Percentiles rank a stretch among this genome's conserved stretches.
Evolutionary conservation across 1,284 basidiomycete species (phyloP).

Genomic region (Leucoagaricus sp.): DNA sequence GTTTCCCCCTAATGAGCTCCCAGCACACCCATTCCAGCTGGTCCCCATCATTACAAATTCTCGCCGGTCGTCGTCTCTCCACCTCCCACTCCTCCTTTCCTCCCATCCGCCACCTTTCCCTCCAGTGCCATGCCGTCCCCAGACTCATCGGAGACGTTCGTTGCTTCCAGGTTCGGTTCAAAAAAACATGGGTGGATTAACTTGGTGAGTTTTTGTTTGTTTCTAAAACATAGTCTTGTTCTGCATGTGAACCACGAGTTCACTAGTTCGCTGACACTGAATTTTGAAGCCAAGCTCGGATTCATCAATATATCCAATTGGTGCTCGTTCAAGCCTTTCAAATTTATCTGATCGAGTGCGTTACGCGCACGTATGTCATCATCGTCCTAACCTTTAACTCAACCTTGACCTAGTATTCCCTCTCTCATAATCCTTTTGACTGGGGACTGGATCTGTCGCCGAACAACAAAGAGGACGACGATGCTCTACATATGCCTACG

Average conservation of each 20-base stretch:
- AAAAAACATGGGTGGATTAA: slow-evolving; percentile 22
- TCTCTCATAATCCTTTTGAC: slow-evolving; percentile 48
- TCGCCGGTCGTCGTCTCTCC: background rate
- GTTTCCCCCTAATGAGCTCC: slow-evolving; percentile 11
- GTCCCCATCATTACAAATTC: slow-evolving; percentile 8
- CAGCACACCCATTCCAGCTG: slow-evolving; percentile 8
- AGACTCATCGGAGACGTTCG: slow-evolving; percentile 1
- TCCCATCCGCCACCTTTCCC: background rate
- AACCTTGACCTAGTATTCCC: slow-evolving; percentile 51
- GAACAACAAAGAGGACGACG: slow-evolving; percentile 48
- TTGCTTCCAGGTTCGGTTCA: slow-evolving; percentile 3
- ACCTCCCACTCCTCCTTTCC: background rate
- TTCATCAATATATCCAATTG: slow-evolving; percentile 29
- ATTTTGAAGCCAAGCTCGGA: slow-evolving; percentile 25
- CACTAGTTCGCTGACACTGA: background rate
- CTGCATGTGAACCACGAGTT: too few relatives aligned
- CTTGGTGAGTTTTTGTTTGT: slow-evolving; percentile 18
- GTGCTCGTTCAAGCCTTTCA: slow-evolving; percentile 28
- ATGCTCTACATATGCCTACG: slow-evolving; percentile 50
- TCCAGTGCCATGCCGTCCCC: background rate
- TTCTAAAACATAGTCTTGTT: background rate
- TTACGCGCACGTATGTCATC: background rate
- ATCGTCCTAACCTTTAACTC: too few relatives aligned
- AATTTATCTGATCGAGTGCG: slow-evolving; percentile 25
- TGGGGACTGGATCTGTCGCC: slow-evolving; percentile 50